Conservation (phyloP, 73 alveolate genomes). For the Paraurostyla sp. region DNA sequence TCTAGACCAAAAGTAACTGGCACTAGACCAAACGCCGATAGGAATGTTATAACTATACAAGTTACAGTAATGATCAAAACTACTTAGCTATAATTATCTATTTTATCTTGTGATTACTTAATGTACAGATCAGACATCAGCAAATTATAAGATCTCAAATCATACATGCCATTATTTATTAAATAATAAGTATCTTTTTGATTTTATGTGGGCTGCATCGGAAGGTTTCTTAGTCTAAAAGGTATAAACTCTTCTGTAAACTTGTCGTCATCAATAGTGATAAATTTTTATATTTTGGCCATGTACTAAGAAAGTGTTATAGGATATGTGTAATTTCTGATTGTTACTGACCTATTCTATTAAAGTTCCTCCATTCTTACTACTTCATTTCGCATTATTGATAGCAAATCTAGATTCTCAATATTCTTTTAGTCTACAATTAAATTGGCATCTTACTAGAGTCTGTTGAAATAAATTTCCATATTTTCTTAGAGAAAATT, state of each 20-base stretch:
- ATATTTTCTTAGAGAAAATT: too few relatives aligned
- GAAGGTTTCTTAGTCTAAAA: not conserved
- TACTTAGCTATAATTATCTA: not conserved
- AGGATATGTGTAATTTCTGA: not conserved
- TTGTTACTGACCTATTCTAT: not conserved
- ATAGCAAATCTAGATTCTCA: too few relatives aligned
- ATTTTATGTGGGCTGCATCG: not conserved
- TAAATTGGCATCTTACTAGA: too few relatives aligned
- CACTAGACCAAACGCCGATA: not conserved
- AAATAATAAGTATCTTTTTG: slow-evolving; percentile 22
- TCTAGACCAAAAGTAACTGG: slow-evolving; percentile 8
- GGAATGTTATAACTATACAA: not conserved
- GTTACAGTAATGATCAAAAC: slow-evolving; percentile 3
- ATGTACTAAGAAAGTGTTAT: slow-evolving; percentile 12
- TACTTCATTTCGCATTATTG: too few relatives aligned
- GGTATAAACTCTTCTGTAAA: not conserved
- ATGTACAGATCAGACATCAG: slow-evolving; percentile 15
- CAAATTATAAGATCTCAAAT: slow-evolving; percentile 2
- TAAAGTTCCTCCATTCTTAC: too few relatives aligned
- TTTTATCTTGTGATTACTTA: not conserved
- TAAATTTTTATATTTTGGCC: not conserved
- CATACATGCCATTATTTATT: slow-evolving; percentile 12
- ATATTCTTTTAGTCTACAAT: too few relatives aligned
- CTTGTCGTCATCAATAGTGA: not conserved
- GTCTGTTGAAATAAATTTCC: not conserved